These are phyloP conservation scores for Thalassia testudinum DNA, from an alignment of 116 monocot species.

Conservation along the genomic window DNA sequence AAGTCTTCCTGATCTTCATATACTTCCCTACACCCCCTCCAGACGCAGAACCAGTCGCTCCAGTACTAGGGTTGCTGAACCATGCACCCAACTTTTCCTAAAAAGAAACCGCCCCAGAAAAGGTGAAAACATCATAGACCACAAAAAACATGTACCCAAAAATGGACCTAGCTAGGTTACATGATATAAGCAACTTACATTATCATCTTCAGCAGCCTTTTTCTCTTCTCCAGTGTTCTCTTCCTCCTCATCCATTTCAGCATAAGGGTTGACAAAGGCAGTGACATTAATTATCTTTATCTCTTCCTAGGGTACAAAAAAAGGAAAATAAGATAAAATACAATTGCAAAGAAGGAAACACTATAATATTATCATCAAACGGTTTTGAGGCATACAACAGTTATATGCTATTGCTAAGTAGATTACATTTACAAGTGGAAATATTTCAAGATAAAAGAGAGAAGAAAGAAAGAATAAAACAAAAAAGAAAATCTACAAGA, in stretches of 20 bases:
- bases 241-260: conserved; percentile 90
- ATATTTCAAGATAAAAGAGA: too few species aligned
- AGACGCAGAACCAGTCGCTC: conserved; percentile 15
- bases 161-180: background rate
- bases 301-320: conserved; percentile 51
- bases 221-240: conserved; percentile 41
- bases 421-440: too few species aligned
- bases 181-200: conserved; percentile 2
- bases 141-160: background rate
- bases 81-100: conserved; percentile 78
- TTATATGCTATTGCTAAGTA: too few species aligned
- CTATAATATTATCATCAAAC: too few species aligned
- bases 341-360: too few species aligned
- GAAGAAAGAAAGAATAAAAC: too few species aligned
- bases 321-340: background rate
- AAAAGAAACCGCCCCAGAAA: background rate
- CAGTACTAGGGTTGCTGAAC: conserved; percentile 80
- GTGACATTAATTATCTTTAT: conserved; percentile 65
- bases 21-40: conserved; percentile 58
- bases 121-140: background rate
- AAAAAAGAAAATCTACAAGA: too few species aligned
- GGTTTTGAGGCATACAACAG: too few species aligned
- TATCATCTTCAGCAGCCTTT: conserved; percentile 29
- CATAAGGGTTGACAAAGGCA: conserved; percentile 86
- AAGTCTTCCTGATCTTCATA: conserved; percentile 34